phyloP scores from a whole-genome alignment of 139 green algal species.

The Chlamydomonas schloesseri region DNA sequence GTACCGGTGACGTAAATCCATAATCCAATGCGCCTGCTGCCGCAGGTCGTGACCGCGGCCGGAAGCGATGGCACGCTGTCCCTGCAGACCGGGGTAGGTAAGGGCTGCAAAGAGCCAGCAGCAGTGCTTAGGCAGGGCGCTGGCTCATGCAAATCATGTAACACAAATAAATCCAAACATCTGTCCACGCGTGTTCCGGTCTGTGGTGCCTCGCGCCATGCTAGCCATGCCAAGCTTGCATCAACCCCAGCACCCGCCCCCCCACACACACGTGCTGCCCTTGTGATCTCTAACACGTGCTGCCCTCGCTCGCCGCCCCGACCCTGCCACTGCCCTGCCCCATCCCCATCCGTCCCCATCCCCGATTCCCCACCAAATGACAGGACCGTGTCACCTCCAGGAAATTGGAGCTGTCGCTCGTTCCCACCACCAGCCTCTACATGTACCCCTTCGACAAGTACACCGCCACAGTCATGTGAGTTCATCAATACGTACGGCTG shows the following conservation, averaged over 20 bases:
- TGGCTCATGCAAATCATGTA: neutral
- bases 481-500: too few relatives aligned
- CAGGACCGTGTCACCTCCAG: neutral
- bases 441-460: neutral
- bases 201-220: too few relatives aligned
- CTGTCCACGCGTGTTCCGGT: too few relatives aligned
- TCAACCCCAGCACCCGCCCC: too few relatives aligned
- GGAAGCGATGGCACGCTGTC: neutral
- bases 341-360: neutral
- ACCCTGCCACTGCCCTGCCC: neutral
- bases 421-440: neutral
- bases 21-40: too few relatives aligned
- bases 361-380: too few relatives aligned
- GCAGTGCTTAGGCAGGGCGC: neutral
- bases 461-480: neutral
- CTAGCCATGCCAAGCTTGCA: too few relatives aligned
- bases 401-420: neutral
- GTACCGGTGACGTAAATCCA: neutral
- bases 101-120: neutral
- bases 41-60: neutral
- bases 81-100: neutral
- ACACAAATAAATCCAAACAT: too few relatives aligned
- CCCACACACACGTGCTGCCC: too few relatives aligned
- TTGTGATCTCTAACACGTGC: too few relatives aligned
- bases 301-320: too few relatives aligned